Conservation (phyloP, 441 rosid species). For the Croton laevigatus region DNA sequence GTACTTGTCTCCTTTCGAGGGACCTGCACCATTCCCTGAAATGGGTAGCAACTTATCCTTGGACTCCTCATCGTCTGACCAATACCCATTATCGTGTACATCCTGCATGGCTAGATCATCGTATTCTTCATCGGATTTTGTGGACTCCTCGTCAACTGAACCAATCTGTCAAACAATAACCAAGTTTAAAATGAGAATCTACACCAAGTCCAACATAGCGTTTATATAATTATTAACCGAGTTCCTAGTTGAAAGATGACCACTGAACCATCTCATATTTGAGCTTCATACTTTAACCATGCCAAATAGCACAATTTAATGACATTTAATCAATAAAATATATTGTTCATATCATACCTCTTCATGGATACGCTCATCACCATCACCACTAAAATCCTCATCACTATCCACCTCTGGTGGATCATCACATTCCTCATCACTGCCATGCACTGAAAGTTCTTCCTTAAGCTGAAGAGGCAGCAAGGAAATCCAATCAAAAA, state of each 20-base stretch:
- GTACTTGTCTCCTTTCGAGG: constrained; percentile 46
- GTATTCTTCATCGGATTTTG: constrained; percentile 94
- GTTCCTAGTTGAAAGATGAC: no score
- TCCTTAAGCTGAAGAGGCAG: constrained; percentile 60
- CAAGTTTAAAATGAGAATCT: background rate
- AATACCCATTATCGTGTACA: constrained; percentile 48
- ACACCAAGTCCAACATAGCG: background rate
- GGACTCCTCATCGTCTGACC: constrained; percentile 47
- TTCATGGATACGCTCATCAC: constrained; percentile 49
- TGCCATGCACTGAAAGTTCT: constrained; percentile 83
- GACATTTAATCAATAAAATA: no score
- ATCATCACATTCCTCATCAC: constrained; percentile 95
- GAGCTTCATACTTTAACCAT: no score
- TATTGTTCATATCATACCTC: constrained; percentile 42
- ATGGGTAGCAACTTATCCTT: constrained; percentile 31
- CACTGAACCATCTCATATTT: no score
- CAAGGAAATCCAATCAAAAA: constrained; percentile 2
- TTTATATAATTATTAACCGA: background rate
- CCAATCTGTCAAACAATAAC: constrained; percentile 56
- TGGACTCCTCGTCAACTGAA: constrained; percentile 88
- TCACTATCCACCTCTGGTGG: constrained; percentile 76
- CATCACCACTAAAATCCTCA: constrained; percentile 76
- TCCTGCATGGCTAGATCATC: constrained; percentile 92
- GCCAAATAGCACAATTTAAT: no score
- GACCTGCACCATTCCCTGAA: constrained; percentile 23